Percentiles rank a stretch among this genome's conserved stretches.
Conservation (phyloP, 1,284 basidiomycete species). For the Puccinia horiana region DNA sequence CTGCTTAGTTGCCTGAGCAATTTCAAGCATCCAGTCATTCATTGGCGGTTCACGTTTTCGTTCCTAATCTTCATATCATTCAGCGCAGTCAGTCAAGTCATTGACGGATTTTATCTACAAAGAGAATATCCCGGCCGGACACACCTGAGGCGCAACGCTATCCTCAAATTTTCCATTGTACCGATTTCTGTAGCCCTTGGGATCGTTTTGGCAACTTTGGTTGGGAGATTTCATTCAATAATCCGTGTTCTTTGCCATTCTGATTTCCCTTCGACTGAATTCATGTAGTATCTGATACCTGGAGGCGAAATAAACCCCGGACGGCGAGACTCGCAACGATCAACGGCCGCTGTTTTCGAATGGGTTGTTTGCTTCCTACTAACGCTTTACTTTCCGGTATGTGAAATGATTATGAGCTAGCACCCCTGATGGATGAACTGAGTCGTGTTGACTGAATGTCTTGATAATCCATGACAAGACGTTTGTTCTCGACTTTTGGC, state of each 20-base stretch:
- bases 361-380: conserved; percentile 22
- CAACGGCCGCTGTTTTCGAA: conserved; percentile 27
- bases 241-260: neutral
- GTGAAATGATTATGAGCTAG: neutral
- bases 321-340: neutral
- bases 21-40: conserved; percentile 7
- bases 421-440: neutral
- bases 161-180: conserved; percentile 11
- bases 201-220: conserved; percentile 16
- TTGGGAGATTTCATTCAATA: neutral
- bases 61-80: neutral
- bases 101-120: conserved; percentile 5
- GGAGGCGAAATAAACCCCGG: neutral
- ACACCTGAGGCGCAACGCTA: conserved; percentile 28
- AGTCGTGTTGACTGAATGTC: neutral
- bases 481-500: conserved; percentile 29
- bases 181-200: neutral
- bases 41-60: conserved; percentile 30
- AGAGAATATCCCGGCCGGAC: conserved; percentile 11
- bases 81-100: conserved; percentile 6
- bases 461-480: neutral
- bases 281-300: neutral
- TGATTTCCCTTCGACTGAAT: neutral
- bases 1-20: conserved; percentile 11
- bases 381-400: conserved; percentile 31